These are phyloP conservation scores for Grosmannia penicillata DNA, from an alignment of 2,329 filamentous ascomycete genomes.

Conservation along the genomic window DNA sequence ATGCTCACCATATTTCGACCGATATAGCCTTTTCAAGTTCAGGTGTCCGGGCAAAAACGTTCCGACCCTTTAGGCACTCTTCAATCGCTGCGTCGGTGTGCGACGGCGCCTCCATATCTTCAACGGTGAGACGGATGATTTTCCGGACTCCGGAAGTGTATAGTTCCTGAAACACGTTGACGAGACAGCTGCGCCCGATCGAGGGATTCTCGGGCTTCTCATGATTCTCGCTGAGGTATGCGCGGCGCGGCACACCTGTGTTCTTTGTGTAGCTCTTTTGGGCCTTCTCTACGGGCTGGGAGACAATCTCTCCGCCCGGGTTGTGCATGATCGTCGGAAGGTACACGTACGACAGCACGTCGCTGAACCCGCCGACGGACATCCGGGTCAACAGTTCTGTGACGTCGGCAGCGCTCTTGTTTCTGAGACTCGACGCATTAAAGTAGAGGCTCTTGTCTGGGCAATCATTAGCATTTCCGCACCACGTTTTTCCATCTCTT, in stretches of 20 bases:
- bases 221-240: not conserved
- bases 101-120: slow-evolving; percentile 6
- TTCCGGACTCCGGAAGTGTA: not conserved
- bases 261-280: not conserved
- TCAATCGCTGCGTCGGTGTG: slow-evolving; percentile 11
- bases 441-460: slow-evolving; percentile 1
- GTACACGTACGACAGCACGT: not conserved
- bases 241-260: not conserved
- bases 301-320: not conserved
- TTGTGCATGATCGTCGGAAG: not conserved
- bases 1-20: slow-evolving; percentile 7
- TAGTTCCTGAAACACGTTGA: not conserved
- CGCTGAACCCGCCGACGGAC: not conserved
- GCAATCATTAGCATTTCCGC: not conserved
- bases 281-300: not conserved
- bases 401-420: not conserved
- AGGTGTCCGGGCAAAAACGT: not conserved
- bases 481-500: too few species aligned
- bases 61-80: slow-evolving; percentile 4
- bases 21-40: slow-evolving; percentile 1
- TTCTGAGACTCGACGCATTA: not conserved
- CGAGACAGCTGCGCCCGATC: slow-evolving; percentile 1
- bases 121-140: slow-evolving; percentile 7
- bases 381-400: not conserved
- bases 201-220: not conserved